Conservation (phyloP, 1,284 basidiomycete species). For the Irpex sp. region DNA sequence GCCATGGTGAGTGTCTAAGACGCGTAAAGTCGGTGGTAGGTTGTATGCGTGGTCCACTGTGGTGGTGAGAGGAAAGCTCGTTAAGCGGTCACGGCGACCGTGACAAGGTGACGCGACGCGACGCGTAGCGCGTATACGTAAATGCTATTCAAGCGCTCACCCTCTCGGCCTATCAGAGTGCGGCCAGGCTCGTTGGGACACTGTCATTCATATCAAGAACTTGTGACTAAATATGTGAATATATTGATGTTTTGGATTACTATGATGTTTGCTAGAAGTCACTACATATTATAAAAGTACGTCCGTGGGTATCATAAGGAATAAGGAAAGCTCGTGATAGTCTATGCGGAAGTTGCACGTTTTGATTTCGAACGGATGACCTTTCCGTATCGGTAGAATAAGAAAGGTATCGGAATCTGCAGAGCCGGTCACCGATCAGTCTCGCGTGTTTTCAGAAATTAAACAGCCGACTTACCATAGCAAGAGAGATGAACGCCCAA, state of each 20-base stretch:
- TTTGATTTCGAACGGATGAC: conserved; percentile 16
- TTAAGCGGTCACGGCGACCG: neutral
- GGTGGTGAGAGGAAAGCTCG: neutral
- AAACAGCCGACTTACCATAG: conserved; percentile 21
- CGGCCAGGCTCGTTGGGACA: too few species aligned
- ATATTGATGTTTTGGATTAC: too few species aligned
- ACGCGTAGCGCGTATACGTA: neutral
- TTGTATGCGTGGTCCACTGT: neutral
- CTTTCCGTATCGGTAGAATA: conserved; percentile 30
- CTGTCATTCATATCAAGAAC: too few species aligned
- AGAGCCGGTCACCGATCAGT: too few species aligned
- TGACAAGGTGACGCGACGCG: neutral
- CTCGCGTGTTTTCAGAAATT: too few species aligned
- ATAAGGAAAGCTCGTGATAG: neutral
- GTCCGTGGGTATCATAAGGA: neutral
- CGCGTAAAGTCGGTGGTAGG: neutral
- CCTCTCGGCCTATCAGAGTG: too few species aligned
- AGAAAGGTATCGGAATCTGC: conserved; percentile 31
- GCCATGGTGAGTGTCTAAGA: neutral
- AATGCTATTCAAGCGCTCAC: too few species aligned
- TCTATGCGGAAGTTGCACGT: conserved; percentile 14
- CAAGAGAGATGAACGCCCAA: conserved; percentile 35
- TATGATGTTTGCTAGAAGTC: too few species aligned
- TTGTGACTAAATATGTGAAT: too few species aligned
- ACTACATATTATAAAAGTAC: too few species aligned